phyloP scores from a whole-genome alignment of 331 rosid genomes.

The Acacia concinna region DNA sequence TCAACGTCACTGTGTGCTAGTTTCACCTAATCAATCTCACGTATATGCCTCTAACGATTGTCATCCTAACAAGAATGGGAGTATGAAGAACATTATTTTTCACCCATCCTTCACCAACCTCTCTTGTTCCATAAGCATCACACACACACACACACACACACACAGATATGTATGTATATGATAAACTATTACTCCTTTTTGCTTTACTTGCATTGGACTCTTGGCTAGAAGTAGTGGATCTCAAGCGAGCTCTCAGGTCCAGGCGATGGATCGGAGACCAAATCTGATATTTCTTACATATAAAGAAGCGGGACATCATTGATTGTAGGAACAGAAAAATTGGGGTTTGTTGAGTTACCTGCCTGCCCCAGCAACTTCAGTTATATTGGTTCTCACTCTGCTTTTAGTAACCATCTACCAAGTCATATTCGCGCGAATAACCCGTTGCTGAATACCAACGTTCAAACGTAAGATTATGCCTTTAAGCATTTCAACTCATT shows the following conservation, averaged over 20 bases:
- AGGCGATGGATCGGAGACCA: conserved; percentile 42
- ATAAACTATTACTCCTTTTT: conserved; percentile 8
- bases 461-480: neutral
- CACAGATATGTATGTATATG: no score
- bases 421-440: neutral
- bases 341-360: conserved; percentile 40
- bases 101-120: conserved; percentile 52
- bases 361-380: conserved; percentile 29
- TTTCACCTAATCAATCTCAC: conserved; percentile 25
- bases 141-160: neutral
- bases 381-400: conserved; percentile 7
- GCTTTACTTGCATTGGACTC: conserved; percentile 76
- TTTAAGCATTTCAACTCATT: conserved; percentile 9
- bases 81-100: conserved; percentile 19
- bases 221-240: conserved; percentile 47
- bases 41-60: conserved; percentile 38
- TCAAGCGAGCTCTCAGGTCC: conserved; percentile 45
- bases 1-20: conserved; percentile 36
- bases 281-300: conserved; percentile 50
- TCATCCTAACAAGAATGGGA: conserved; percentile 29
- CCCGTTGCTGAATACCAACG: neutral
- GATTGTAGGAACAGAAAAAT: conserved; percentile 41
- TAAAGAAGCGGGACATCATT: conserved; percentile 59
- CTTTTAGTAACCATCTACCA: neutral
- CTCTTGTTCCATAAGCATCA: conserved; percentile 60